Conservation (phyloP, 2,329 filamentous ascomycete species). For the Alternaria sp. region DNA sequence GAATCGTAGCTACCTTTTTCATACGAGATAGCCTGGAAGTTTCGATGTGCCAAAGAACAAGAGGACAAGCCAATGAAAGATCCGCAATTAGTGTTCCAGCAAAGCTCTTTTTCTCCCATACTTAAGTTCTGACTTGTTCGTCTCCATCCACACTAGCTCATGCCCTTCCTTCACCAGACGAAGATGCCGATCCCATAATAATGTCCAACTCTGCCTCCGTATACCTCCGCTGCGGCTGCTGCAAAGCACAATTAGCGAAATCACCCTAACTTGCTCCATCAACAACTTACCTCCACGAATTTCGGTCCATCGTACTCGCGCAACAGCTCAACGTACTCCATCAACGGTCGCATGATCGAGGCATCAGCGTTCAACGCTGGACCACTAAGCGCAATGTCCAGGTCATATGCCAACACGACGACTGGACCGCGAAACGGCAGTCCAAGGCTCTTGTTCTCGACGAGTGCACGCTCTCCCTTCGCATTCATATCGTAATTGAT, state of each 20-base stretch:
- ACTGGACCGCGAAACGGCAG: conserved; percentile 11
- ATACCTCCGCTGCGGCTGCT: conserved; percentile 22
- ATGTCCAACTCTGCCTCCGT: conserved; percentile 3
- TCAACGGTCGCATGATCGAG: conserved; percentile 5
- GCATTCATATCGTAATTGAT: conserved; percentile 20
- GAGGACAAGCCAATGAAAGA: background rate
- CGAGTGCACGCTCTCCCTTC: background rate
- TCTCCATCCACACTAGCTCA: background rate
- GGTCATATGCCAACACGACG: conserved; percentile 13
- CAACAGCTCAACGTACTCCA: conserved; percentile 18
- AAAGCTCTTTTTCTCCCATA: too few relatives aligned
- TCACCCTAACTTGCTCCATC: too few relatives aligned
- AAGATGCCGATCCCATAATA: background rate
- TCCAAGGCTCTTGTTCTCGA: conserved; percentile 1
- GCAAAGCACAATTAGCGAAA: background rate
- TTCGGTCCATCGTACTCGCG: conserved; percentile 15
- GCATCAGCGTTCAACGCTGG: conserved; percentile 16
- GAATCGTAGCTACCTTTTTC: too few relatives aligned
- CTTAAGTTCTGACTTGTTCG: background rate
- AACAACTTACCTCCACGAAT: conserved; percentile 11
- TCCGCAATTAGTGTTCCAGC: background rate
- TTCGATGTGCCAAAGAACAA: background rate
- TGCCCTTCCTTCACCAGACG: background rate
- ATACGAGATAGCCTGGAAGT: too few relatives aligned
- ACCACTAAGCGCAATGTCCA: conserved; percentile 11